These are phyloP conservation scores for Echites panduratus DNA, from an alignment of 257 asterid species.

Conservation along the genomic window DNA sequence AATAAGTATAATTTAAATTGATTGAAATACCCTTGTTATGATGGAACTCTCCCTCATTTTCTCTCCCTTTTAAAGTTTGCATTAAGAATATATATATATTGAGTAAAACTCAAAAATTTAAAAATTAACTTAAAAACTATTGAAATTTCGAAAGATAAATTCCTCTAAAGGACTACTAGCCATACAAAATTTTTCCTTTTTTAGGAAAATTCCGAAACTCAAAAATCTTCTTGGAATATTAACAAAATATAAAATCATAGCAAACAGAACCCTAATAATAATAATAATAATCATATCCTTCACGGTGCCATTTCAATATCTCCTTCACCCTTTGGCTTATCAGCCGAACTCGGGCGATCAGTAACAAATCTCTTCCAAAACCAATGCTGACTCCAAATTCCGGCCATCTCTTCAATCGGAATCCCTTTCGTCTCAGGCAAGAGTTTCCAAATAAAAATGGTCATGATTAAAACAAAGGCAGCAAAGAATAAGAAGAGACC, in stretches of 20 bases:
- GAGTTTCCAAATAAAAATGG: constrained; percentile 33
- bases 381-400: constrained; percentile 63
- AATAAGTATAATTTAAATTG: too few species aligned
- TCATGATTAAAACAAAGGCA: constrained; percentile 42
- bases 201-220: neutral
- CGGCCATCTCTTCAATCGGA: constrained; percentile 63
- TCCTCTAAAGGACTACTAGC: too few species aligned
- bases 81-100: too few species aligned
- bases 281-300: neutral
- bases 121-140: too few species aligned
- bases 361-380: constrained; percentile 39
- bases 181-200: too few species aligned
- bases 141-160: too few species aligned
- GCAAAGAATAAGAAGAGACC: constrained; percentile 65
- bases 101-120: too few species aligned
- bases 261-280: too few species aligned
- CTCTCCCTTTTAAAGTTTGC: too few species aligned
- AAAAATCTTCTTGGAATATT: neutral
- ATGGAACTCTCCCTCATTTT: too few species aligned
- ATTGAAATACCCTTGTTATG: too few species aligned
- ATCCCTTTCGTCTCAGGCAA: constrained; percentile 73
- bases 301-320: neutral
- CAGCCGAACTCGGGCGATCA: neutral
- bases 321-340: neutral
- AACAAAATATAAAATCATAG: too few species aligned